Evolutionary conservation across 179 eudicot species (phyloP), one percentile per base, ranked within the genome.

Genomic region (Silene coronaria): DNA sequence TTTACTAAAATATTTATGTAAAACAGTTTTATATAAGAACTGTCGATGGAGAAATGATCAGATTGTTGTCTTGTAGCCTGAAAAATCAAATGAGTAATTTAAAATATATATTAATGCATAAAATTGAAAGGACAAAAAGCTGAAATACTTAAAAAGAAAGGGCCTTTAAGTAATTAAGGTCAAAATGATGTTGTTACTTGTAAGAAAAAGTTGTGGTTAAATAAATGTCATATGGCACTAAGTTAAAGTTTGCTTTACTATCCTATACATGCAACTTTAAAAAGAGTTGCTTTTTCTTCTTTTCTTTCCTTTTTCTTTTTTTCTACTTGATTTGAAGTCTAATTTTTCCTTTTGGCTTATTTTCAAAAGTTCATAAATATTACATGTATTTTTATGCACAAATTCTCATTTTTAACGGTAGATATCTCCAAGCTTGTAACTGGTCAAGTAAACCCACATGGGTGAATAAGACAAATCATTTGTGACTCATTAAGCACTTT

Each of bases 271-370:
- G 74, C 32, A 34, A 42, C 70, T 74, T 77, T 81, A 26, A 70
- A 78, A 77, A 78, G 79, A 68, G 51, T 58, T 67, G 74, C 69
- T 75, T 78, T 70, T 70, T 60, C 69, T 51, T 68, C 55, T 61
- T 61, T 59, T 76, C 70, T 42, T 51, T 46, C 5, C 36, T 26
- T 70, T 69, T 3, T 1, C n/a, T n/a, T 16, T 42, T 72, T 77
- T 81, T 78, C 67, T 74, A 71, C 57, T 77, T 69, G 71, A 75
- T 69, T 81, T 81, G 75, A 76, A 72, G 77, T 81, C 62, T 77
- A 51, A 32, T 51, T 51, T 51, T 75, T 81, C 36, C 46, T 75
- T 74, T 58, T 81, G 79, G 70, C 45, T 78, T 74, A 78, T 72
- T 78, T 70, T 75, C 45, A 62, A 46, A 74, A 71, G 60, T 71